Percentiles rank a stretch among this genome's conserved stretches.
Evolutionary conservation across 495 filamentous ascomycete species (phyloP).

Genomic region (Diplogelasinospora grovesii): DNA sequence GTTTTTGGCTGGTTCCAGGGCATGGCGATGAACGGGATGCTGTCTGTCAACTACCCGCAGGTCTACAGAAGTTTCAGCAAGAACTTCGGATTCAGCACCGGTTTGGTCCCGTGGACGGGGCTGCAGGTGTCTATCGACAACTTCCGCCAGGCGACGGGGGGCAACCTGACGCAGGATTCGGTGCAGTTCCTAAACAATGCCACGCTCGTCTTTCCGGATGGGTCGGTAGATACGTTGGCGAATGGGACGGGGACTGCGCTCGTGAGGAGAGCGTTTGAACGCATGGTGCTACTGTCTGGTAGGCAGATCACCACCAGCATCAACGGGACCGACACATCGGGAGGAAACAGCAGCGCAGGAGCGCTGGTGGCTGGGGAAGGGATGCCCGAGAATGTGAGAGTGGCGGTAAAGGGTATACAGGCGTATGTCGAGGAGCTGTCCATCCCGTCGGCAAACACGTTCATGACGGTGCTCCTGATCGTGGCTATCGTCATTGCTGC

Average conservation of each 20-base stretch:
- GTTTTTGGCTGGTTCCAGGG: constrained; percentile 88
- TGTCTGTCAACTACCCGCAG: constrained; percentile 78
- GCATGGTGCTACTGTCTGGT: constrained; percentile 41
- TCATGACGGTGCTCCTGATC: constrained; percentile 90
- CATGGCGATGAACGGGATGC: constrained; percentile 92
- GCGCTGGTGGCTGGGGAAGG: constrained; percentile 15
- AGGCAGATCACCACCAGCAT: constrained; percentile 45
- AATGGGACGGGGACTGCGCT: constrained; percentile 28
- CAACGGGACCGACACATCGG: constrained; percentile 39
- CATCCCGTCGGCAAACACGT: constrained; percentile 84
- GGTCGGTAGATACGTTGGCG: constrained; percentile 33
- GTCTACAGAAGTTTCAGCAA: constrained; percentile 82
- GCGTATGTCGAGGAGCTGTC: constrained; percentile 68
- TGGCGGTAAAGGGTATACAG: constrained; percentile 60
- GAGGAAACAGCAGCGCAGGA: no score
- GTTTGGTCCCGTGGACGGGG: constrained; percentile 70
- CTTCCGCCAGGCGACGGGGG: constrained; percentile 75
- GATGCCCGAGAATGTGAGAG: constrained; percentile 25
- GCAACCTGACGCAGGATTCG: constrained; percentile 74
- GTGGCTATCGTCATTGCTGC: constrained; percentile 81
- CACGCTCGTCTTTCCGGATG: constrained; percentile 58
- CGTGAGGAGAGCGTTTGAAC: constrained; percentile 50
- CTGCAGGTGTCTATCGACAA: constrained; percentile 81
- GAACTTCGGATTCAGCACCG: constrained; percentile 91
- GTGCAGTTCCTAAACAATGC: constrained; percentile 67